Evolutionary conservation across 345 rosid genomes (phyloP).

Genomic region (Hibiscus tridactylites): DNA sequence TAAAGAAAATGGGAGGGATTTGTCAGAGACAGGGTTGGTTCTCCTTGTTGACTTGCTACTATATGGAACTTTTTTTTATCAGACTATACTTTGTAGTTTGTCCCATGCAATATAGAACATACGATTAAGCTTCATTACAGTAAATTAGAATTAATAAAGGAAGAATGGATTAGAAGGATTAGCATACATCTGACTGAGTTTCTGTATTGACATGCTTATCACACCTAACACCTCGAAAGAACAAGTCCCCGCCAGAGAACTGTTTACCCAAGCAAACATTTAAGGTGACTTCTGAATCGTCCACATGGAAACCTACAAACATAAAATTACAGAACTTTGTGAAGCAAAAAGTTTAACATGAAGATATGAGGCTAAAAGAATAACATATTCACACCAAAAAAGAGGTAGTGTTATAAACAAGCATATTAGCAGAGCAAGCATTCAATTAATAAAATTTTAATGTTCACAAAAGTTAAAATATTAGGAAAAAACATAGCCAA

Average conservation of each 20-base stretch:
- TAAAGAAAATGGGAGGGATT: not conserved
- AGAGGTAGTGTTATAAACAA: not conserved
- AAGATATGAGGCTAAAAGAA: not conserved
- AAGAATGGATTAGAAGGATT: not conserved
- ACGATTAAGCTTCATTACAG: not conserved
- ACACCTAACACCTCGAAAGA: conserved; percentile 78
- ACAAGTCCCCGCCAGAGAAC: conserved; percentile 83
- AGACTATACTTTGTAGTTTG: too few relatives aligned
- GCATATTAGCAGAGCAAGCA: not conserved
- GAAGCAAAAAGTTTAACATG: not conserved
- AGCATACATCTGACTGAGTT: conserved; percentile 55
- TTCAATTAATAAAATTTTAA: not conserved
- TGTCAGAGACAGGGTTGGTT: not conserved
- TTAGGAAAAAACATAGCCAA: not conserved
- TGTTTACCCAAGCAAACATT: conserved; percentile 88
- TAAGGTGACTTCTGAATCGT: conserved; percentile 89
- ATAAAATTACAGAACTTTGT: conserved; percentile 8
- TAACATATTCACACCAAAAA: not conserved
- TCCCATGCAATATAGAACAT: not conserved
- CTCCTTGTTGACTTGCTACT: not conserved
- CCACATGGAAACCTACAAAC: conserved; percentile 83
- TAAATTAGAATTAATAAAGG: not conserved
- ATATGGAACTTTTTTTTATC: not conserved
- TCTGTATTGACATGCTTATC: conserved; percentile 73
- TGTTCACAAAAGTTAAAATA: not conserved